phyloP scores from a whole-genome alignment of 495 filamentous ascomycete species.

The Bombardia bombarda region DNA sequence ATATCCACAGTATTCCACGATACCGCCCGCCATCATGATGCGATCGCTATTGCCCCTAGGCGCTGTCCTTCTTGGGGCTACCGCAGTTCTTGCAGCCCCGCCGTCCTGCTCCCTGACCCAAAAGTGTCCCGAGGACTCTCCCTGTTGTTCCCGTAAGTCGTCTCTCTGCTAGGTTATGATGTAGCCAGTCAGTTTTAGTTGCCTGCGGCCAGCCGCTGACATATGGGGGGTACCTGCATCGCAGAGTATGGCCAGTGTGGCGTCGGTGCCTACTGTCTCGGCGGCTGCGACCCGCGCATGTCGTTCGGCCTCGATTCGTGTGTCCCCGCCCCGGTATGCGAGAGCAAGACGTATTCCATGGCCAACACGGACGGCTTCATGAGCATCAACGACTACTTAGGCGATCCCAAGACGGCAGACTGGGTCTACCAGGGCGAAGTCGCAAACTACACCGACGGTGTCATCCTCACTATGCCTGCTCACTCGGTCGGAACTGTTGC shows the following conservation, averaged over 20 bases:
- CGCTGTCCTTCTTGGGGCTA: conserved; percentile 33
- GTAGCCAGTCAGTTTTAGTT: neutral
- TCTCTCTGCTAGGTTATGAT: too few relatives aligned
- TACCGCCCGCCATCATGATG: conserved; percentile 22
- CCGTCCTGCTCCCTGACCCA: conserved; percentile 39
- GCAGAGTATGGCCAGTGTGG: conserved; percentile 90
- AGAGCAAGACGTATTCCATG: conserved; percentile 63
- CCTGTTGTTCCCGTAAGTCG: conserved; percentile 89
- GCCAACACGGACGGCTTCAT: conserved; percentile 58
- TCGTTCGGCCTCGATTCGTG: conserved; percentile 80
- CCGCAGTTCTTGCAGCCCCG: conserved; percentile 26
- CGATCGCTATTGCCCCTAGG: conserved; percentile 28
- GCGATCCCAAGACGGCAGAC: conserved; percentile 66
- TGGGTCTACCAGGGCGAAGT: conserved; percentile 84
- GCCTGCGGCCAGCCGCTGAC: conserved; percentile 14
- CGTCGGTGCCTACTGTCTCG: conserved; percentile 90
- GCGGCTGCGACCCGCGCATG: conserved; percentile 82
- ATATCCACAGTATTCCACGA: neutral
- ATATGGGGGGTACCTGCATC: conserved; percentile 11
- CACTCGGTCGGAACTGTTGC: conserved; percentile 81
- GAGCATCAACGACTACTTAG: conserved; percentile 73
- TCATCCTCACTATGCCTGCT: conserved; percentile 81
- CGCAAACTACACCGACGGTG: conserved; percentile 48
- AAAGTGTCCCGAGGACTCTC: conserved; percentile 65
- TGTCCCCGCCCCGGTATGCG: conserved; percentile 75